Conservation (phyloP, 164 flowering plant species). For the Pachysandra terminalis region DNA sequence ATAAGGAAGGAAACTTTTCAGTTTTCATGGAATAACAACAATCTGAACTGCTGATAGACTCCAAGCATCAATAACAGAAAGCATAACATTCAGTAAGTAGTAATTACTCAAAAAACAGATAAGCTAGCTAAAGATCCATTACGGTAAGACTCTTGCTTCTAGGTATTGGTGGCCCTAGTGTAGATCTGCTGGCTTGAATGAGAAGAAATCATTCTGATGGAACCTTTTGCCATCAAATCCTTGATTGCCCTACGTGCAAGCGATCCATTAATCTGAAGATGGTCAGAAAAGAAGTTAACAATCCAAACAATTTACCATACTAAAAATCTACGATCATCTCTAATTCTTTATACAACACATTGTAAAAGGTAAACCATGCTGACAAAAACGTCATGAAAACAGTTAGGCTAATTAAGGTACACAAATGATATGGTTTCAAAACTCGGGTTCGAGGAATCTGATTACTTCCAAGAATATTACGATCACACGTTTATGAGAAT, state of each 20-base stretch:
- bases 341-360: neutral
- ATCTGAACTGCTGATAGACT: too few relatives aligned
- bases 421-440: neutral
- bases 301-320: neutral
- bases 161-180: neutral
- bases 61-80: too few relatives aligned
- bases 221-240: neutral
- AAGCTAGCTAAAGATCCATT: too few relatives aligned
- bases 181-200: conserved; percentile 2
- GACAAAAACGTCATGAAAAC: neutral
- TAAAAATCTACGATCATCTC: neutral
- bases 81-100: too few relatives aligned
- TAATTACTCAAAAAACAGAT: too few relatives aligned
- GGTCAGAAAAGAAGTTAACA: neutral
- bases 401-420: neutral
- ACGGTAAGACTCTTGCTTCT: neutral
- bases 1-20: too few relatives aligned
- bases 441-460: neutral
- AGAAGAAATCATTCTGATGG: conserved; percentile 3
- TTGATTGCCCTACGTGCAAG: conserved; percentile 1
- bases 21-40: too few relatives aligned
- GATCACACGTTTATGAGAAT: neutral
- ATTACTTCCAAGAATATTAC: too few relatives aligned
- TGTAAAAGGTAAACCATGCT: too few relatives aligned
- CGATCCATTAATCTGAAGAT: conserved; percentile 1